Base-by-base conservation (phyloP, 1,139 yeast genomes). In the Hemisphaericaspora lyxosophila region DNA sequence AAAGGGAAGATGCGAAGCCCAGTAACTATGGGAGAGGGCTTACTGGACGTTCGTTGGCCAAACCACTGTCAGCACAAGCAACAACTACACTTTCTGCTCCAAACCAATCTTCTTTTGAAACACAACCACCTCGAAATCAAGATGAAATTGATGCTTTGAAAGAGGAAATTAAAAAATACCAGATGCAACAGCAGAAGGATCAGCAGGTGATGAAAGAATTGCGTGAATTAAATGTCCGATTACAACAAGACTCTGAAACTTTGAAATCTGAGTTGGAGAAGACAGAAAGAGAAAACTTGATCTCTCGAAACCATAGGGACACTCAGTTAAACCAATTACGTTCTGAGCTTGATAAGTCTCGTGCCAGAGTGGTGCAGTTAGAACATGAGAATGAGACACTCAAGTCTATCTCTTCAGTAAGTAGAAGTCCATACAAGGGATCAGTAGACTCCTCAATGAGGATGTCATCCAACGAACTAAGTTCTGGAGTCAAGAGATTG, bases 401-500 rank as follows among this genome's bases (percentile, higher is more conserved):
- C 4, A 28, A 28, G 11, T 11, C 31, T 17, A 28, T 11, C 4
- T 17, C 4, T 28, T 11, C 31, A 5, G 9, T 28, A 8, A 9
- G 18, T 28, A 28, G 15, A 28, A 28, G 31, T 44, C 16, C 35
- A 26, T 32, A 39, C 31, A 29, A 37, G 42, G 27, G 46, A 43
- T 26, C 47, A 38, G 26, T 38, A 37, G 9, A 42, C 34, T 28
- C 40, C 14, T 14, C 35, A 13, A 18, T 41, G 18, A 28, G 15
- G 36, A 27, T 20, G 20, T 29, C 26, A 2, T 25, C 67, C 0
- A 65, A 65, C 5, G 78, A 73, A 41, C 61, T 73, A 32, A 70
- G 71, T 38, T 58, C 72, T 0, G 54, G 75, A 14, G 79, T 73
- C 12, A 64, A 68, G 36, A 50, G 78, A 32, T 58, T 73, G 22